Percentiles rank a stretch among this genome's conserved stretches.
Evolutionary conservation across 2,329 filamentous ascomycete species (phyloP).

Genomic region (Juglanconis juglandina): DNA sequence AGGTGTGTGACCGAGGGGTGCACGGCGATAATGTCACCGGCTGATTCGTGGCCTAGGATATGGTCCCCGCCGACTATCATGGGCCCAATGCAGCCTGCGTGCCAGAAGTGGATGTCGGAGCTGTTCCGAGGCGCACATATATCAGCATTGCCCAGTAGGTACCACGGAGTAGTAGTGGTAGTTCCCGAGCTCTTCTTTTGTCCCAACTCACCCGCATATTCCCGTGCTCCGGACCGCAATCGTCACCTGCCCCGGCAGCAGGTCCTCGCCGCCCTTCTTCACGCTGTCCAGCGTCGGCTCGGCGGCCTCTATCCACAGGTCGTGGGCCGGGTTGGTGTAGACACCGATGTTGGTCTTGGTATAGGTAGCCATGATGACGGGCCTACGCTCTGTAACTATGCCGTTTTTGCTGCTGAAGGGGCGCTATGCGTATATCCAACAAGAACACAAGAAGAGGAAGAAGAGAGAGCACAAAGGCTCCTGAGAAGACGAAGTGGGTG

Average conservation of each 20-base stretch:
- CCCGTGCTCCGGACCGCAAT: constrained; percentile 89
- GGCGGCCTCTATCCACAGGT: constrained; percentile 82
- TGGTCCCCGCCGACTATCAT: constrained; percentile 90
- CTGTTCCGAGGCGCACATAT: constrained; percentile 37
- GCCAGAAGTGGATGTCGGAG: constrained; percentile 97
- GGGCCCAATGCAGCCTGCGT: constrained; percentile 88
- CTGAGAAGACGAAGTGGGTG: neutral
- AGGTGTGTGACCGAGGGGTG: constrained; percentile 76
- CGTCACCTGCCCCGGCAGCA: constrained; percentile 81
- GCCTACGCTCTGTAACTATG: constrained; percentile 21
- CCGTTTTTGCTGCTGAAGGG: constrained; percentile 8
- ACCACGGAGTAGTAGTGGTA: neutral
- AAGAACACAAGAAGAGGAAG: neutral
- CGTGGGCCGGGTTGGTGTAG: constrained; percentile 89
- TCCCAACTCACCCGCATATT: constrained; percentile 73
- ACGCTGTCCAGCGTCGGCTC: constrained; percentile 74
- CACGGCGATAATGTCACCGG: constrained; percentile 76
- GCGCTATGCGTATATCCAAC: neutral
- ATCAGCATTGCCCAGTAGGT: constrained; percentile 3
- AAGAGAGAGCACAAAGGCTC: neutral
- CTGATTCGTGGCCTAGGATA: constrained; percentile 91
- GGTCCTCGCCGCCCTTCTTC: constrained; percentile 58
- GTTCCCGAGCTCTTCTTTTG: neutral
- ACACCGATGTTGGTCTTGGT: constrained; percentile 90
- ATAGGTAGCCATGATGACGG: constrained; percentile 31